A percentile compares a stretch with the other conserved stretches of the same genome.
phyloP scores from a whole-genome alignment of 225 moss, liverwort and hornwort genomes.

The Rhytidiadelphus loreus region DNA sequence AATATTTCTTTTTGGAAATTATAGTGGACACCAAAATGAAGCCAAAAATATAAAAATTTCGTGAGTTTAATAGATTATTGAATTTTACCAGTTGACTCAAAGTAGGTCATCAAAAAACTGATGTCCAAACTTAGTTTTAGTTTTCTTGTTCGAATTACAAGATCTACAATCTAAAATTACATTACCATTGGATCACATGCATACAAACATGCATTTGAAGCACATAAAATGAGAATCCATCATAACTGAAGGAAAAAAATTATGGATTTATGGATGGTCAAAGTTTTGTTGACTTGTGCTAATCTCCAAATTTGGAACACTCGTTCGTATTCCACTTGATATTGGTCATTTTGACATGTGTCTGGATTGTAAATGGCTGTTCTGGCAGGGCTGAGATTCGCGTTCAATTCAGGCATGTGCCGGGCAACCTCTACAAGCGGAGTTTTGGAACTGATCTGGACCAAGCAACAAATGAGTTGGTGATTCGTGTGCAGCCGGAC shows the following conservation, averaged over 20 bases:
- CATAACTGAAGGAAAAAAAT: neutral
- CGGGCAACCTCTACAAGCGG: conserved; percentile 87
- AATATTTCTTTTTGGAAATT: neutral
- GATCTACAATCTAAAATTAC: neutral
- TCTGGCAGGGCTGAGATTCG: conserved; percentile 83
- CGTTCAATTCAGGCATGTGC: conserved; percentile 92
- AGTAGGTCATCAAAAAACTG: neutral
- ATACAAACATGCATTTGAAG: neutral
- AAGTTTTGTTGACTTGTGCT: neutral
- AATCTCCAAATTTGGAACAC: neutral
- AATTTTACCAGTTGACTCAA: neutral
- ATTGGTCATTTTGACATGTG: neutral
- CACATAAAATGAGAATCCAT: neutral
- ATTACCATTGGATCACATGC: neutral
- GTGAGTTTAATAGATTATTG: neutral
- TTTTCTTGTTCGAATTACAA: neutral
- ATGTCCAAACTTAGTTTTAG: neutral
- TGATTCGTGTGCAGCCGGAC: conserved; percentile 87
- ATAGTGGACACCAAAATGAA: neutral
- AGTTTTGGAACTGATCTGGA: conserved; percentile 91
- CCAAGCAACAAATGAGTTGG: conserved; percentile 87
- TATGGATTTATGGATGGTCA: neutral
- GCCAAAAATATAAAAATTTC: neutral
- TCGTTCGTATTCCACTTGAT: neutral
- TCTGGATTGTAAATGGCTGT: neutral